Base-by-base conservation (phyloP, 495 filamentous ascomycete species). In the Neurospora sp. region DNA sequence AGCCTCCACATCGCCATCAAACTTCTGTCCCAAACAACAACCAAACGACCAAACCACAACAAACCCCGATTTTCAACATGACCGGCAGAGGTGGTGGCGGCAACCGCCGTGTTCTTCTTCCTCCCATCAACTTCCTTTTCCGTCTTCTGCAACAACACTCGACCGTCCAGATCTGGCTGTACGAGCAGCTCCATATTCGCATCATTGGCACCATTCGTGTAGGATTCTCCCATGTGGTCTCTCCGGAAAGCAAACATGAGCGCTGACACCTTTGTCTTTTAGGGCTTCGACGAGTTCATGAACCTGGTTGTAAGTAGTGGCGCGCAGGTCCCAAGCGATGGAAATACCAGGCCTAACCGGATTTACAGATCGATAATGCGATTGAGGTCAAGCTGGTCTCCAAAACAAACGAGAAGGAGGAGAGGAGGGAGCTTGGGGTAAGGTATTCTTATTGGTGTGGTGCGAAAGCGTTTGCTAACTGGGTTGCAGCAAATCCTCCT, bases 101-200 rank as follows among this genome's bases (percentile, higher is more conserved):
- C 75, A 88, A 88, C 75, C 90, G 93, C 83, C 93, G 93, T 85
- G 96, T 98, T 75, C 87, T 99, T 78, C 90, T 98, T 69, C 94
- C 95, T 59, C 96, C 96, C 48, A 81, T 98, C 85, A 97, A 99
- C 83, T 97, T 97, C 81, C 97, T 99, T 80, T 99, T 99, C 89
- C 94, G 93, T 85, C 89, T 97, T 53, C 88, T 99, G 40, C 94
- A 98, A 77, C 89, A 93, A 80, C 91, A 93, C 75, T 90, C 91
- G 9, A 93, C 91, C 1, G 94, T 98, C 12, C 91, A 92, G 75
- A 91, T 99, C 80, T 99, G 96, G 96, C 86, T 99, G 18, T 98
- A 94, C 84, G 96, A 99, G 85, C 95, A 98, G 85, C 85, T 98
- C 40, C 89, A 90, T 5, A 94, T 97, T 77, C 86, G 96, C 72